phyloP scores from a whole-genome alignment of 768 basidiomycete species.

The Lentinula boryana region DNA sequence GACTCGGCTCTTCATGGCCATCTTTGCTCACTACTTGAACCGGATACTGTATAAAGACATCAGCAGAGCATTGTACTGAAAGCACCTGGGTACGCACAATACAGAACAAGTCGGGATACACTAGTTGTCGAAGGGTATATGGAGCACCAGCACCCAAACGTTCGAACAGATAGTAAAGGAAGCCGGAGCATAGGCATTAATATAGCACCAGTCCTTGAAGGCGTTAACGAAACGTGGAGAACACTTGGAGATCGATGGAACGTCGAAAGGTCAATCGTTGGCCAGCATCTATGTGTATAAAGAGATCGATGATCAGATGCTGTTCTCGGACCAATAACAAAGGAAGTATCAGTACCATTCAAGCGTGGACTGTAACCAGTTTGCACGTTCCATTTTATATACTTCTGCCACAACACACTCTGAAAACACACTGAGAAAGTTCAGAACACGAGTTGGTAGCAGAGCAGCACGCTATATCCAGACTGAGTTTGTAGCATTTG shows the following conservation, averaged over 20 bases:
- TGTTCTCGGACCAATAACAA: neutral
- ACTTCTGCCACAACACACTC: neutral
- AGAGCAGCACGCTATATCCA: neutral
- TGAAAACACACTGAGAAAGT: neutral
- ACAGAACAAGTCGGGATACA: neutral
- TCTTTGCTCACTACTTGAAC: neutral
- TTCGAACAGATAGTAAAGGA: neutral
- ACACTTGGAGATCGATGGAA: neutral
- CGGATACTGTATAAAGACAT: neutral
- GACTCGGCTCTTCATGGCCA: conserved; percentile 4
- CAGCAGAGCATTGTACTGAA: neutral
- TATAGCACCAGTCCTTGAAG: neutral
- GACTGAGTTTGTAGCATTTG: neutral
- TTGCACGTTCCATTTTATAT: neutral
- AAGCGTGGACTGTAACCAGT: neutral
- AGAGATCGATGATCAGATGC: neutral
- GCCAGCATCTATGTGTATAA: neutral
- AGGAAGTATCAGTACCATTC: neutral
- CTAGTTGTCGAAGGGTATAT: neutral
- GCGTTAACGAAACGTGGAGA: neutral
- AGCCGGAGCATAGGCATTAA: neutral
- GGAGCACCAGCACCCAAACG: neutral
- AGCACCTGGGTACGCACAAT: neutral
- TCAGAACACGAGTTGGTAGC: neutral
- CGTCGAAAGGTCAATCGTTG: neutral